A percentile compares a stretch with the other conserved stretches of the same genome.
These are phyloP conservation scores for Pseudocercospora pini-densiflorae DNA, from an alignment of 2,329 filamentous ascomycete genomes.

Conservation along the genomic window DNA sequence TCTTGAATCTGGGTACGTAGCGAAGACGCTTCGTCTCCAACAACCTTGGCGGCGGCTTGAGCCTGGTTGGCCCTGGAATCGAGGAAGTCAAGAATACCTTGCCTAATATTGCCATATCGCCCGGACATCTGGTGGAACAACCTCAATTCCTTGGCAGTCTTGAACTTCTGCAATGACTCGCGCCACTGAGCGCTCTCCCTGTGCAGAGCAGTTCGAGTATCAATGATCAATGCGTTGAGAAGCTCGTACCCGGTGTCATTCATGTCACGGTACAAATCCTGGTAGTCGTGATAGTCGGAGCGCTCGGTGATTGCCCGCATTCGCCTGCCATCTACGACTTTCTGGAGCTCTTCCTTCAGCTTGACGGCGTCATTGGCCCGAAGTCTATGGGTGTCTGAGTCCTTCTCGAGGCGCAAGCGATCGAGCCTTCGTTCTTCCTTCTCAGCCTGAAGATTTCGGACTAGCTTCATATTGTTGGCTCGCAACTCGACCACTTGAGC, in stretches of 20 bases:
- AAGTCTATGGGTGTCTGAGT: background rate
- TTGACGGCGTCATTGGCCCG: conserved; percentile 3
- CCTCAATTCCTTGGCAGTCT: conserved; percentile 9
- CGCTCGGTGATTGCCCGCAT: conserved; percentile 16
- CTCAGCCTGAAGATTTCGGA: background rate
- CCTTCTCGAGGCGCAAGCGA: background rate
- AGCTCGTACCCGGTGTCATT: conserved; percentile 5
- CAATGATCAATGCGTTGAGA: background rate
- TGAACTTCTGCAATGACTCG: conserved; percentile 13
- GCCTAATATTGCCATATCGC: conserved; percentile 4
- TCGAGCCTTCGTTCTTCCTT: background rate
- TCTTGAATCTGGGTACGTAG: background rate
- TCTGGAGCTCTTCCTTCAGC: conserved; percentile 1
- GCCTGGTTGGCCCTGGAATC: conserved; percentile 15
- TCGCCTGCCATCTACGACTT: conserved; percentile 7
- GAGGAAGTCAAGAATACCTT: conserved; percentile 22
- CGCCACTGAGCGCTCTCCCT: conserved; percentile 19
- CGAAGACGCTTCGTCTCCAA: background rate
- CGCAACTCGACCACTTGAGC: background rate
- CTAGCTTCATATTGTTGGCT: background rate
- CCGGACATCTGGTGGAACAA: conserved; percentile 22
- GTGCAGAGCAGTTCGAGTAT: background rate
- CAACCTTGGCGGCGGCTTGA: conserved; percentile 10
- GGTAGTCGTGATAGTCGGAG: conserved; percentile 22
- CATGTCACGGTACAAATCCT: conserved; percentile 15